Conservation (phyloP, 345 rosid species). For the sweet orange (Citrus sinensis) region DVS_A1.0 CM039161.1:9978501-9979000, state of each 20-base stretch:
- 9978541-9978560: neutral
- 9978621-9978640: constrained; percentile 32
- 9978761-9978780: neutral
- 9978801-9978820: constrained; percentile 14
- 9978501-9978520: neutral
- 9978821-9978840: constrained; percentile 22
- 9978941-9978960: neutral
- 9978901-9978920: constrained; percentile 9
- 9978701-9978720: constrained; percentile 13
- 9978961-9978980: constrained; percentile 11
- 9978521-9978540: neutral
- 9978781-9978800: constrained; percentile 23
- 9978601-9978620: constrained; percentile 10
- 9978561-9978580: neutral
- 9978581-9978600: neutral
- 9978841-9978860: constrained; percentile 19
- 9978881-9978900: constrained; percentile 16
- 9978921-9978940: constrained; percentile 6
- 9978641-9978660: constrained; percentile 34
- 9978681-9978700: constrained; percentile 40
- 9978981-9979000: constrained; percentile 6
- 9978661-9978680: constrained; percentile 30
- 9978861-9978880: constrained; percentile 39
- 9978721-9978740: constrained; percentile 1
- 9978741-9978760: neutral